Percentiles rank a stretch among this genome's conserved stretches.
These are phyloP conservation scores for Apiospora malaysiana DNA, from an alignment of 2,329 filamentous ascomycete genomes.

Conservation along the genomic window DNA sequence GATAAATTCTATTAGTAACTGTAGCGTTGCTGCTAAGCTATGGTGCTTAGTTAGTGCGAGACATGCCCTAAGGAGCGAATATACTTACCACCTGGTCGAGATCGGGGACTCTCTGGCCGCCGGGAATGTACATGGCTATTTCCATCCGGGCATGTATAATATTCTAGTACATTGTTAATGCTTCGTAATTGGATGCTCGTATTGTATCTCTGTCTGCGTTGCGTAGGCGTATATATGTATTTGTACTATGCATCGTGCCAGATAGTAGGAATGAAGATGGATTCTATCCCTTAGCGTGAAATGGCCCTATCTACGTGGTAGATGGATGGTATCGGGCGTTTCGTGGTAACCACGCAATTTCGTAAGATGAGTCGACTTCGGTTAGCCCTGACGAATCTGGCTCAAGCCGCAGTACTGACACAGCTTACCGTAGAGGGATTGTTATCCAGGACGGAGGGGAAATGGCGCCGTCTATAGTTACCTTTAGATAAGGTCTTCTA, in stretches of 20 bases:
- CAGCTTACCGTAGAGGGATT: background rate
- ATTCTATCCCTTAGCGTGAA: background rate
- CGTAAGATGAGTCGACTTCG: background rate
- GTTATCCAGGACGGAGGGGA: background rate
- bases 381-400: background rate
- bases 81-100: no score
- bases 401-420: background rate
- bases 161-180: no score
- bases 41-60: no score
- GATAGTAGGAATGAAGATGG: background rate
- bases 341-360: background rate
- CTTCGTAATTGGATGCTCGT: no score
- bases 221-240: no score
- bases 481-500: background rate
- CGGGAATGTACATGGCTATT: no score
- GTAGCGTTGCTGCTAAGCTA: no score
- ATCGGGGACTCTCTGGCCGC: no score
- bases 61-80: no score
- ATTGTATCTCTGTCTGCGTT: no score
- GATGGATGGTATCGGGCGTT: background rate
- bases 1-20: no score
- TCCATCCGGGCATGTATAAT: no score
- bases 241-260: background rate
- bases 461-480: background rate
- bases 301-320: background rate